A percentile compares a stretch with the other conserved stretches of the same genome.
phyloP scores from a whole-genome alignment of 2,329 filamentous ascomycete species.

The Metarhizium sp. region DNA sequence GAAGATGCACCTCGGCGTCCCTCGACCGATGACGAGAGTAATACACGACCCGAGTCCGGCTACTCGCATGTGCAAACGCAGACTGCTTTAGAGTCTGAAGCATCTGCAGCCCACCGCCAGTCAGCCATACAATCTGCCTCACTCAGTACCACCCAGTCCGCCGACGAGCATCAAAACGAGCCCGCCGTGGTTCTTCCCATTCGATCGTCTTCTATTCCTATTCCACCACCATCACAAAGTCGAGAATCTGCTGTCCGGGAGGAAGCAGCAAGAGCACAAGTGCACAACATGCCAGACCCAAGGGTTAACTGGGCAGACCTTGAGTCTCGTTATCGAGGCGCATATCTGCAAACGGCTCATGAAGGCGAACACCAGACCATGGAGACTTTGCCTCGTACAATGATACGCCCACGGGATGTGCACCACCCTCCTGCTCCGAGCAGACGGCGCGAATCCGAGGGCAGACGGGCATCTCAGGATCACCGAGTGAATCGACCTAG shows the following conservation, averaged over 20 bases:
- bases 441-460: background rate
- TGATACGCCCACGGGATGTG: background rate
- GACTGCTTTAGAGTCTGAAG: background rate
- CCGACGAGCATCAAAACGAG: background rate
- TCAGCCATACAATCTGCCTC: background rate
- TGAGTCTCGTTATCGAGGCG: background rate
- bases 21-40: background rate
- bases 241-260: background rate
- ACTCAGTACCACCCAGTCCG: background rate
- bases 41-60: background rate
- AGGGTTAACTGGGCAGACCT: background rate
- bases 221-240: background rate
- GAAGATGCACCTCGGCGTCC: background rate
- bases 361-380: background rate
- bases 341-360: background rate
- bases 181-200: conserved; percentile 5
- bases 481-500: background rate
- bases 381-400: background rate
- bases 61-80: background rate
- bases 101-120: background rate
- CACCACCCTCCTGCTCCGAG: background rate
- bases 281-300: background rate
- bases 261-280: background rate
- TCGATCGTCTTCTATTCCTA: conserved; percentile 9
- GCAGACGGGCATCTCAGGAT: background rate